Conservation (phyloP, 176 grass and related monocot genomes). For the Paspalum notatum region DNA sequence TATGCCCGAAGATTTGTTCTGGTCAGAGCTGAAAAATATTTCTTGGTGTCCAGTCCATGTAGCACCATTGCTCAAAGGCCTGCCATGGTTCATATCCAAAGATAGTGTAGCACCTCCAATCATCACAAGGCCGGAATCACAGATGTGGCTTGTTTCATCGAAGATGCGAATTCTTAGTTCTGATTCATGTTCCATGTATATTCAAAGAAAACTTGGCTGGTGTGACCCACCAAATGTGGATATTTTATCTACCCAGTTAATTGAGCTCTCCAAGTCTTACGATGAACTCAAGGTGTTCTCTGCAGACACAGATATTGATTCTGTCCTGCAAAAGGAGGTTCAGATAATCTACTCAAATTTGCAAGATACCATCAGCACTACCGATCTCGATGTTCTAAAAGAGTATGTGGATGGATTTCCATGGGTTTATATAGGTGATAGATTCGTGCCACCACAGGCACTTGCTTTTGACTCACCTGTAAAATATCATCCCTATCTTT, state of each 20-base stretch:
- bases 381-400: slow-evolving; percentile 63
- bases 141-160: slow-evolving; percentile 93
- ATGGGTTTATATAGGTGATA: slow-evolving; percentile 91
- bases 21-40: slow-evolving; percentile 81
- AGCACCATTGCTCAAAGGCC: slow-evolving; percentile 64
- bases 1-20: slow-evolving; percentile 84
- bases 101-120: slow-evolving; percentile 79
- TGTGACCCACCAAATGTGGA: slow-evolving; percentile 61
- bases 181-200: slow-evolving; percentile 73
- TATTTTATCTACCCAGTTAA: slow-evolving; percentile 74
- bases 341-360: slow-evolving; percentile 71
- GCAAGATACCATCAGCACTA: slow-evolving; percentile 64
- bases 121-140: slow-evolving; percentile 78
- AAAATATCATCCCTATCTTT: slow-evolving; percentile 95
- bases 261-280: slow-evolving; percentile 90
- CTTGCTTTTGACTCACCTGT: slow-evolving; percentile 99
- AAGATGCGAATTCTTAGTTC: slow-evolving; percentile 88
- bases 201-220: slow-evolving; percentile 91
- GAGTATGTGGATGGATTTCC: slow-evolving; percentile 65
- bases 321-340: slow-evolving; percentile 66
- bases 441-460: slow-evolving; percentile 67
- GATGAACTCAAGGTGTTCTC: slow-evolving; percentile 67
- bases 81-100: slow-evolving; percentile 83
- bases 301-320: slow-evolving; percentile 60
- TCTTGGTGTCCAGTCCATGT: slow-evolving; percentile 85